These are phyloP conservation scores for Kodamaea ohmeri DNA, from an alignment of 1,139 yeast genomes.

Conservation along the genomic window DNA sequence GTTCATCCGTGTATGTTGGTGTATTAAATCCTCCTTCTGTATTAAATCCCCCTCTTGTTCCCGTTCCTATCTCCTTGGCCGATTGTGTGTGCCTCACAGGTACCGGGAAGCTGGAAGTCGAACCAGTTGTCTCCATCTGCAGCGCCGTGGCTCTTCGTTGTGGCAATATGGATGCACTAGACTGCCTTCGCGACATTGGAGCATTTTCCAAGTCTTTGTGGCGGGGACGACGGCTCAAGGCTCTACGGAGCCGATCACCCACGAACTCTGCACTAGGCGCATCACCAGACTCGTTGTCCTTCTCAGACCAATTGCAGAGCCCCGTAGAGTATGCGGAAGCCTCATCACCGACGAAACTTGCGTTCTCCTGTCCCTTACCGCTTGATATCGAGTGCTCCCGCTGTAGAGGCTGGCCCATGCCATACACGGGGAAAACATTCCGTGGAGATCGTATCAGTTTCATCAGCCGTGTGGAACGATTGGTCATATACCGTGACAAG, in stretches of 20 bases:
- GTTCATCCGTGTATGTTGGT: no score
- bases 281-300: conserved; percentile 8
- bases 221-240: conserved; percentile 13
- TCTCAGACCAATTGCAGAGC: conserved; percentile 8
- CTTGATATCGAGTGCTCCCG: conserved; percentile 58
- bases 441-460: conserved; percentile 52
- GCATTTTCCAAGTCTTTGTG: conserved; percentile 9
- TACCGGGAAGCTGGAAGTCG: no score
- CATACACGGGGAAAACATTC: conserved; percentile 75
- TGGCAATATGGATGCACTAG: conserved; percentile 12
- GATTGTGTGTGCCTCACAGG: not conserved
- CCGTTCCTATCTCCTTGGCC: not conserved
- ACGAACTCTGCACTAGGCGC: conserved; percentile 27
- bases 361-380: conserved; percentile 17
- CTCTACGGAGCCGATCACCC: conserved; percentile 28
- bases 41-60: no score
- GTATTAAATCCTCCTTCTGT: no score
- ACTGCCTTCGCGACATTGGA: conserved; percentile 9
- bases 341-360: conserved; percentile 10
- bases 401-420: conserved; percentile 63
- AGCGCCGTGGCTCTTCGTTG: not conserved
- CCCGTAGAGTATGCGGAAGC: conserved; percentile 10
- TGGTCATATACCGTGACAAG: conserved; percentile 12
- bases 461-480: conserved; percentile 7
- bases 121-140: not conserved